phyloP scores from a whole-genome alignment of 352 stramenopile species.

The Phytopythium mirpurense region DNA sequence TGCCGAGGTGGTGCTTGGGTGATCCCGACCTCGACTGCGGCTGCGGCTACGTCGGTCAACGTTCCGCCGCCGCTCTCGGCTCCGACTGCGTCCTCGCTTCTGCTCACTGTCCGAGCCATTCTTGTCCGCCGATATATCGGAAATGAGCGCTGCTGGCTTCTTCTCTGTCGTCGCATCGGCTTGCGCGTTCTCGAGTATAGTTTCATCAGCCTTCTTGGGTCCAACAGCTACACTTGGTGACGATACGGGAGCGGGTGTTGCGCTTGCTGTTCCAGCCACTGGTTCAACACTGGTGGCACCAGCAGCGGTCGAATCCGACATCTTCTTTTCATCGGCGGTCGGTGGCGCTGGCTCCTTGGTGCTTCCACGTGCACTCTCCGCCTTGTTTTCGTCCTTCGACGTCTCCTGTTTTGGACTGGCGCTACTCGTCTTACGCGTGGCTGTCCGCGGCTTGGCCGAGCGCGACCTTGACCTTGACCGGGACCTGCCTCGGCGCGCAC shows the following conservation, averaged over 20 bases:
- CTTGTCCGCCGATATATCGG: neutral
- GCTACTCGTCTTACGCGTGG: neutral
- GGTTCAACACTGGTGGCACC: neutral
- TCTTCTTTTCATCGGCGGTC: neutral
- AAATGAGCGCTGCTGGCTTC: neutral
- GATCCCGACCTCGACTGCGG: conserved; percentile 21
- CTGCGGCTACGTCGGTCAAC: conserved; percentile 17
- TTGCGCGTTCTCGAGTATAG: neutral
- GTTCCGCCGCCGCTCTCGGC: conserved; percentile 14
- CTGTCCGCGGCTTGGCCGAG: neutral
- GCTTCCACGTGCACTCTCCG: neutral
- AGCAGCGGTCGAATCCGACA: neutral
- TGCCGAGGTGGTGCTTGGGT: neutral
- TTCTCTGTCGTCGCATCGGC: neutral
- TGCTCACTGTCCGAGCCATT: neutral
- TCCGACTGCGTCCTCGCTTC: conserved; percentile 18
- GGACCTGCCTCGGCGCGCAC: neutral
- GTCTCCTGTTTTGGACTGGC: conserved; percentile 1
- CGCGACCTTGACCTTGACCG: conserved; percentile 4
- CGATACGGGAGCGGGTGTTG: neutral
- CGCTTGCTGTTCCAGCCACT: too few relatives aligned
- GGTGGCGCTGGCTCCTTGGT: neutral
- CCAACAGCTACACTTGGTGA: neutral
- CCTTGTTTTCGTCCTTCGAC: neutral
- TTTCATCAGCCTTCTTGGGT: neutral